phyloP scores from a whole-genome alignment of 257 asterid species.

The Ajuga chamaepitys region DNA sequence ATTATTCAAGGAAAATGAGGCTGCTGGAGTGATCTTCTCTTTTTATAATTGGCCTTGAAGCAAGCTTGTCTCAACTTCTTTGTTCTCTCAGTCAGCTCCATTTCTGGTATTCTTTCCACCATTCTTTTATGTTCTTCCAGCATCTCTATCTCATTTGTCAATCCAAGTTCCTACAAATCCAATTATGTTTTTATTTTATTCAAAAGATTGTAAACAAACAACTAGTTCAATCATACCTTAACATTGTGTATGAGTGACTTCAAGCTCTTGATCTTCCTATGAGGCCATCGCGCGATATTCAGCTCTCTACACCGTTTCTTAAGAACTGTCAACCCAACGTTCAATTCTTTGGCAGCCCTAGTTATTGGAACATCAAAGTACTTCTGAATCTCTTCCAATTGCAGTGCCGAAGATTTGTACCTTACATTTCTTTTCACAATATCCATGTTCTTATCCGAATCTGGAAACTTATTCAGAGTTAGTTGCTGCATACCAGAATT shows the following conservation, averaged over 20 bases:
- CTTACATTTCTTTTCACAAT: conserved; percentile 14
- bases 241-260: conserved; percentile 64
- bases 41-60: conserved; percentile 90
- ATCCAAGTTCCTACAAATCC: conserved; percentile 52
- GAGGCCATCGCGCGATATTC: conserved; percentile 79
- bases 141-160: conserved; percentile 56
- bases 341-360: conserved; percentile 66
- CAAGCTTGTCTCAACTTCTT: conserved; percentile 85
- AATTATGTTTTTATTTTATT: too few relatives aligned
- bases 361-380: conserved; percentile 68
- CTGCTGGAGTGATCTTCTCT: conserved; percentile 52
- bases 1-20: neutral
- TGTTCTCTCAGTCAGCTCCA: conserved; percentile 73
- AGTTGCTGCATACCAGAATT: neutral
- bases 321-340: conserved; percentile 71
- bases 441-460: neutral
- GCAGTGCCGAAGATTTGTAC: conserved; percentile 30
- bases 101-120: conserved; percentile 57
- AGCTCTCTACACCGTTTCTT: conserved; percentile 81
- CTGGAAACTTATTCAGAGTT: neutral
- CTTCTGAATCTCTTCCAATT: conserved; percentile 60
- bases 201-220: neutral
- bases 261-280: conserved; percentile 83
- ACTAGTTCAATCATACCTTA: conserved; percentile 32
- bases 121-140: conserved; percentile 67